phyloP scores from a whole-genome alignment of 306 rosid genomes.

The Gastrolobium bilobum region DNA sequence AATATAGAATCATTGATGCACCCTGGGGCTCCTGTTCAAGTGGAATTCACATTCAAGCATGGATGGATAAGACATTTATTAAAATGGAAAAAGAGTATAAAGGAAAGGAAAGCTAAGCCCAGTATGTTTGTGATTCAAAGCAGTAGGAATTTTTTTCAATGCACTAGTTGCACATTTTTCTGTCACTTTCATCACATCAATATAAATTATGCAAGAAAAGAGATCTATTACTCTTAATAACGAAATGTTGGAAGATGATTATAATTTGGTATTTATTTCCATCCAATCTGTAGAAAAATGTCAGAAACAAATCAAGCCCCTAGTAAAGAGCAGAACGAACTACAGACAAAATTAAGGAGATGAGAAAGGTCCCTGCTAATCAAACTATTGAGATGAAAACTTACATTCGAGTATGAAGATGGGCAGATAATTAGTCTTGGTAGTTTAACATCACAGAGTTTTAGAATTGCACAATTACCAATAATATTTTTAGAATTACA shows the following conservation, averaged over 20 bases:
- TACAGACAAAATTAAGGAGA: slow-evolving; percentile 2
- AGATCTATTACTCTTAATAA: slow-evolving; percentile 6
- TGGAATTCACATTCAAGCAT: slow-evolving; percentile 47
- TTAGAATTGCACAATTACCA: background rate
- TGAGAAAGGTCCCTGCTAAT: background rate
- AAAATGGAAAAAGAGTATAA: slow-evolving; percentile 29
- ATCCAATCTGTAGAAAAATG: slow-evolving; percentile 17
- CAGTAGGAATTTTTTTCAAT: slow-evolving; percentile 22
- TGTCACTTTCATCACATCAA: slow-evolving; percentile 34
- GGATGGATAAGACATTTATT: slow-evolving; percentile 37
- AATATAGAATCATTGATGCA: slow-evolving; percentile 86
- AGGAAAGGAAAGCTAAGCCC: slow-evolving; percentile 31
- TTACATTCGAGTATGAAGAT: background rate
- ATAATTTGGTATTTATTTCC: slow-evolving; percentile 39
- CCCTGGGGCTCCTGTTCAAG: slow-evolving; percentile 93
- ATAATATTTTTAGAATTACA: background rate
- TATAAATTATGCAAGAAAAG: slow-evolving; percentile 8
- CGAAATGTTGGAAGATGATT: slow-evolving; percentile 17
- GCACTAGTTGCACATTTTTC: slow-evolving; percentile 15
- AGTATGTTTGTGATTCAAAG: slow-evolving; percentile 29
- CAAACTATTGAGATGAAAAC: slow-evolving; percentile 21
- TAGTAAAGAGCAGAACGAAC: slow-evolving; percentile 21
- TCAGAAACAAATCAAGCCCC: slow-evolving; percentile 22
- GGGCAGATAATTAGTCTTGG: background rate
- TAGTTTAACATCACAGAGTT: slow-evolving; percentile 19